phyloP scores from a whole-genome alignment of 1,284 basidiomycete genomes.

The Blastosporella zonata region DNA sequence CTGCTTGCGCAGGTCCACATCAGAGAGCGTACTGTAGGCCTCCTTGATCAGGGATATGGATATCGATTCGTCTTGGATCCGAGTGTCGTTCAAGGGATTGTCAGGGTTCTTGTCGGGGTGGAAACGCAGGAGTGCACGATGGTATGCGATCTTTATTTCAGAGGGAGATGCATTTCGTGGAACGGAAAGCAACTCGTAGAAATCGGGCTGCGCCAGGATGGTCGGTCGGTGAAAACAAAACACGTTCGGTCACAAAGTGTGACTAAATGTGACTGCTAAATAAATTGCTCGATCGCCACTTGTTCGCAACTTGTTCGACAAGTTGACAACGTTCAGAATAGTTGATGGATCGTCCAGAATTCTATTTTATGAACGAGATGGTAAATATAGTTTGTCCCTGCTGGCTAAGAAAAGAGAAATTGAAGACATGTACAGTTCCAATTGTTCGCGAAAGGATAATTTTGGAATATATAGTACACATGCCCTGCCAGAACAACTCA shows the following conservation, averaged over 20 bases:
- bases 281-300: not conserved
- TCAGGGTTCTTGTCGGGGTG: conserved; percentile 65
- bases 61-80: conserved; percentile 18
- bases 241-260: conserved; percentile 2
- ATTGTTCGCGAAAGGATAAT: too few species aligned
- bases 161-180: conserved; percentile 36
- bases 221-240: conserved; percentile 4
- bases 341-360: too few species aligned
- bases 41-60: conserved; percentile 58
- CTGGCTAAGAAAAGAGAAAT: too few species aligned
- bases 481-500: not conserved
- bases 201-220: conserved; percentile 31
- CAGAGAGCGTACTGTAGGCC: conserved; percentile 57
- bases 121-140: conserved; percentile 53
- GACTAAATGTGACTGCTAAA: not conserved
- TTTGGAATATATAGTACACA: too few species aligned
- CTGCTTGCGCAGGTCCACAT: conserved; percentile 38
- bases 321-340: too few species aligned
- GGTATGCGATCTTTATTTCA: conserved; percentile 71
- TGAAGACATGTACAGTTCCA: too few species aligned
- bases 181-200: conserved; percentile 46
- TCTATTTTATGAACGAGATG: too few species aligned
- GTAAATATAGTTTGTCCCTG: too few species aligned
- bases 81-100: not conserved
- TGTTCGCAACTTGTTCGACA: not conserved